Conservation (phyloP, 2,329 filamentous ascomycete species). For the Aspergillus fumigatus region DNA sequence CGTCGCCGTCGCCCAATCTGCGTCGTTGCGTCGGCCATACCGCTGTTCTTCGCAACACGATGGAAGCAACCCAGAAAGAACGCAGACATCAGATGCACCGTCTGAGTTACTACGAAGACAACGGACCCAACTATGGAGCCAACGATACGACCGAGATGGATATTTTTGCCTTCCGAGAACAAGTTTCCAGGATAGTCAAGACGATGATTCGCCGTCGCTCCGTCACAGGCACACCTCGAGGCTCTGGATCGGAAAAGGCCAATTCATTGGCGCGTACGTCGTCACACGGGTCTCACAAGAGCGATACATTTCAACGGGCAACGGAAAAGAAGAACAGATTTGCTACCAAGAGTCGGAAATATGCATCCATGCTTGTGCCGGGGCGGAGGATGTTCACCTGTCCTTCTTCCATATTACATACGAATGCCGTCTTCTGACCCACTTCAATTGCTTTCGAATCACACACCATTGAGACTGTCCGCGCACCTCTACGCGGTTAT, state of each 20-base stretch:
- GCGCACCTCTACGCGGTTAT: background rate
- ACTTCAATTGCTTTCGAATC: background rate
- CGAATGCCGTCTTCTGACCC: background rate
- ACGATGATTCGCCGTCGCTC: conserved; percentile 7
- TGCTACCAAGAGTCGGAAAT: background rate
- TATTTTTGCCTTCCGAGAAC: conserved; percentile 3
- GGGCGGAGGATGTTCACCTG: background rate
- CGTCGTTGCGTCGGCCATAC: conserved; percentile 15
- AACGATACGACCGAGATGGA: background rate
- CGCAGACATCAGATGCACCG: background rate
- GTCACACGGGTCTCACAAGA: background rate
- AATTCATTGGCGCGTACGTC: background rate
- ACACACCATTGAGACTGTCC: too few species aligned
- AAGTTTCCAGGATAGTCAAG: conserved; percentile 9
- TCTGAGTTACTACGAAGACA: background rate
- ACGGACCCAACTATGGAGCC: background rate
- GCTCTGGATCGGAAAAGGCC: background rate
- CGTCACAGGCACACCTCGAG: background rate
- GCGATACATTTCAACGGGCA: background rate
- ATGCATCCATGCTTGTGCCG: background rate
- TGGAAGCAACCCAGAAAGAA: conserved; percentile 11
- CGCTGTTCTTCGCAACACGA: conserved; percentile 11
- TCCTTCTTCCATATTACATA: background rate
- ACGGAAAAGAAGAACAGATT: background rate
- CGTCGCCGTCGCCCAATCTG: conserved; percentile 10